phyloP scores from a whole-genome alignment of 2,329 filamentous ascomycete species.

The Juglanconis sp. region DNA sequence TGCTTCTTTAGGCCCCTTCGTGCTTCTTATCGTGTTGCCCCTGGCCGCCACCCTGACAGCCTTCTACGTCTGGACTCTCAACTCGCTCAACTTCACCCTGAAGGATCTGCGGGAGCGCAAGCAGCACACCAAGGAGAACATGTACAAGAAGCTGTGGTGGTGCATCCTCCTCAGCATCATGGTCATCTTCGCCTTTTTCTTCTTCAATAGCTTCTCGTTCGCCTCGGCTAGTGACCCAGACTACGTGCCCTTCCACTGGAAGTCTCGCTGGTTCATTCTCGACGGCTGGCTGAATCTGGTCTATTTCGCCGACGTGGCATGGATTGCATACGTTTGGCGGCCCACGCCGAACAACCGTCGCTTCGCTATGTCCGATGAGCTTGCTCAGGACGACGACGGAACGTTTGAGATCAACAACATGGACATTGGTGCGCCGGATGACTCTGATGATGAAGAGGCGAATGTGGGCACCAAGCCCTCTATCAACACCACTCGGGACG shows the following conservation, averaged over 20 bases:
- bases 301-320: slow-evolving; percentile 89
- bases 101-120: slow-evolving; percentile 95
- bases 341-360: slow-evolving; percentile 94
- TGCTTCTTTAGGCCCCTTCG: slow-evolving; percentile 63
- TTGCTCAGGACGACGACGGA: slow-evolving; percentile 88
- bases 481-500: slow-evolving; percentile 18
- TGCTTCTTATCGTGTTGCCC: slow-evolving; percentile 89
- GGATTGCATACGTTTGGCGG: slow-evolving; percentile 93
- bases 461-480: slow-evolving; percentile 39
- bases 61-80: slow-evolving; percentile 98
- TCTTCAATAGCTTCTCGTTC: slow-evolving; percentile 95
- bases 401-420: slow-evolving; percentile 92
- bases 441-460: slow-evolving; percentile 58
- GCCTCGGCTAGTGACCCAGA: slow-evolving; percentile 79
- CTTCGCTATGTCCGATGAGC: slow-evolving; percentile 98
- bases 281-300: slow-evolving; percentile 97
- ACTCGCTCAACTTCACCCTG: slow-evolving; percentile 89
- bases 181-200: slow-evolving; percentile 97
- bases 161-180: slow-evolving; percentile 88
- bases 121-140: slow-evolving; percentile 85
- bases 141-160: slow-evolving; percentile 99
- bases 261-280: slow-evolving; percentile 93
- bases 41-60: slow-evolving; percentile 88
- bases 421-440: slow-evolving; percentile 75
- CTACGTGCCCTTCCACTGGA: slow-evolving; percentile 96